phyloP scores from a whole-genome alignment of 1,139 yeast species.

The Dujonia santamariae region DNA sequence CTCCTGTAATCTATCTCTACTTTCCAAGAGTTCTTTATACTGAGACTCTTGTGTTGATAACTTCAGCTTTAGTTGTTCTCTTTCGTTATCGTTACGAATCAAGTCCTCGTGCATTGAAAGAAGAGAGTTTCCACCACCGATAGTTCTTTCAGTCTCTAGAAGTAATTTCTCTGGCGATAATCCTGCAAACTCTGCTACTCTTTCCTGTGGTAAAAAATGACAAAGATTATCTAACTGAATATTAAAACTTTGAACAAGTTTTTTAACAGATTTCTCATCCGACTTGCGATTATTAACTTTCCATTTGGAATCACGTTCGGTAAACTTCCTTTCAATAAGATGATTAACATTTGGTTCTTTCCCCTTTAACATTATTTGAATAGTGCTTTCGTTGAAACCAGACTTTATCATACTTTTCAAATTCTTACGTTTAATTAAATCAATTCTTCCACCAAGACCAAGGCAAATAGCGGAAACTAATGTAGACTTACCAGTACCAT shows the following conservation, averaged over 20 bases:
- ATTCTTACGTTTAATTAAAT: constrained; percentile 75
- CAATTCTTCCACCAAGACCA: constrained; percentile 82
- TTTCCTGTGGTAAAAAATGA: constrained; percentile 92
- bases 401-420: constrained; percentile 74
- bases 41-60: constrained; percentile 28
- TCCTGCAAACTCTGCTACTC: constrained; percentile 90
- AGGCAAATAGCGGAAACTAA: constrained; percentile 91
- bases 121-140: constrained; percentile 58
- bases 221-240: constrained; percentile 90
- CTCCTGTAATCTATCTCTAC: constrained; percentile 30
- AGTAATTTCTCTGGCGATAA: constrained; percentile 73
- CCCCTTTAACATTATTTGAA: constrained; percentile 63
- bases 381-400: constrained; percentile 54
- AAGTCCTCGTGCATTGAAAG: constrained; percentile 55
- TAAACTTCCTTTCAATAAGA: constrained; percentile 36
- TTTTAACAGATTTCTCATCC: constrained; percentile 45
- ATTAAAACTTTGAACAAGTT: constrained; percentile 48
- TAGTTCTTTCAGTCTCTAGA: constrained; percentile 77
- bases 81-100: constrained; percentile 47
- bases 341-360: constrained; percentile 17
- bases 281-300: constrained; percentile 43
- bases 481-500: constrained; percentile 95
- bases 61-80: constrained; percentile 23
- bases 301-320: constrained; percentile 58
- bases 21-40: constrained; percentile 28